A percentile compares a stretch with the other conserved stretches of the same genome.
phyloP scores from a whole-genome alignment of 768 basidiomycete genomes.

The Obba rivulosa region DNA sequence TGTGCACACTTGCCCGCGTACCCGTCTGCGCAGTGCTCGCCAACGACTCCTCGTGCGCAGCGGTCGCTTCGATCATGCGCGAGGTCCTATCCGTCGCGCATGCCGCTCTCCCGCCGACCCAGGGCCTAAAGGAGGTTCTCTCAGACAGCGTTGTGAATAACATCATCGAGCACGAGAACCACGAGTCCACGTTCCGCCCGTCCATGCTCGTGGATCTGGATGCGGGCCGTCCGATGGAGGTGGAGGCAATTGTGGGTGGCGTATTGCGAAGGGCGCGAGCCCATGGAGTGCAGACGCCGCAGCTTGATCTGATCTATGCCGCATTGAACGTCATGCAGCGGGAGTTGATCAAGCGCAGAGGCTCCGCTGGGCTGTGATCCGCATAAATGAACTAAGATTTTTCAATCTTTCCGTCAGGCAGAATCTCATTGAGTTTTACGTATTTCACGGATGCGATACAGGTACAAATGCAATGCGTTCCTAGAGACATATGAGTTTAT shows the following conservation, averaged over 20 bases:
- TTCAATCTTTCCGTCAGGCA: too few relatives aligned
- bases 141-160: constrained; percentile 18
- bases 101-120: constrained; percentile 11
- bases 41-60: constrained; percentile 9
- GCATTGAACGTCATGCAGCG: constrained; percentile 17
- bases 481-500: background rate
- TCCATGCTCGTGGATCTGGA: constrained; percentile 34
- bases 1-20: constrained; percentile 24
- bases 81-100: constrained; percentile 27
- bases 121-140: constrained; percentile 11
- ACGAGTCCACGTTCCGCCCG: constrained; percentile 25
- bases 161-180: constrained; percentile 20
- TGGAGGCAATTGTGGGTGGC: constrained; percentile 29
- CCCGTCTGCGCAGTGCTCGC: constrained; percentile 22
- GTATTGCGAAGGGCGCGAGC: constrained; percentile 15
- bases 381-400: too few relatives aligned
- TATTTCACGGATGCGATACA: background rate
- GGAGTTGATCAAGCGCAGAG: constrained; percentile 1
- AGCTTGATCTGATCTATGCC: constrained; percentile 17
- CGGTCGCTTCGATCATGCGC: constrained; percentile 21
- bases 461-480: background rate
- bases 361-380: too few relatives aligned
- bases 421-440: too few relatives aligned
- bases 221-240: constrained; percentile 30
- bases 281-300: constrained; percentile 10